phyloP scores from a whole-genome alignment of 331 rosid genomes.

The Quercus lobata region DNA sequence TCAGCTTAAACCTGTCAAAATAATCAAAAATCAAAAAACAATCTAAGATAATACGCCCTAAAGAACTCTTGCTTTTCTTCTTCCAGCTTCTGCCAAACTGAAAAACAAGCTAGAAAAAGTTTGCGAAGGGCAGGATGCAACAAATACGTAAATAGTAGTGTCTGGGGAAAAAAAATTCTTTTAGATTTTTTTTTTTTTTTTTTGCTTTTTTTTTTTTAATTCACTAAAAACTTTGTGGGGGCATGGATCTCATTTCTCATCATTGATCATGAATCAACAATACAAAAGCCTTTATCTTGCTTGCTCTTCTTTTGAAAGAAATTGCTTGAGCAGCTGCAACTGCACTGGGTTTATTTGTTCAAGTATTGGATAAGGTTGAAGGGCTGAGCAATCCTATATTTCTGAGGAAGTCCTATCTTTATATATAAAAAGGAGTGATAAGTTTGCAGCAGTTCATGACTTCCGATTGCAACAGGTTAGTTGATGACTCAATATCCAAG shows the following conservation, averaged over 20 bases:
- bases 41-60: conserved; percentile 77
- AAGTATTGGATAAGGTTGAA: too few relatives aligned
- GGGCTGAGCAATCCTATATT: too few relatives aligned
- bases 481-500: too few relatives aligned
- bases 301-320: too few relatives aligned
- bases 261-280: not conserved
- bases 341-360: too few relatives aligned
- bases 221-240: not conserved
- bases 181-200: not conserved
- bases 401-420: too few relatives aligned
- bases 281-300: not conserved
- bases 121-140: conserved; percentile 4
- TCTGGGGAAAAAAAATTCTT: not conserved
- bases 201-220: not conserved
- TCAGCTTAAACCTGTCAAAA: too few relatives aligned
- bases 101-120: conserved; percentile 17
- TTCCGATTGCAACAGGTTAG: not conserved
- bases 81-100: conserved; percentile 98
- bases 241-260: not conserved
- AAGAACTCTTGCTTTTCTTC: conserved; percentile 87
- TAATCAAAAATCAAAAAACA: conserved; percentile 3
- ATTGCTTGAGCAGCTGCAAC: too few relatives aligned
- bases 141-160: not conserved
- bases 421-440: not conserved
- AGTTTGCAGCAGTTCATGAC: not conserved